phyloP scores from a whole-genome alignment of 1,139 yeast genomes.

The Scheffersomyces cryptocercus region DNA sequence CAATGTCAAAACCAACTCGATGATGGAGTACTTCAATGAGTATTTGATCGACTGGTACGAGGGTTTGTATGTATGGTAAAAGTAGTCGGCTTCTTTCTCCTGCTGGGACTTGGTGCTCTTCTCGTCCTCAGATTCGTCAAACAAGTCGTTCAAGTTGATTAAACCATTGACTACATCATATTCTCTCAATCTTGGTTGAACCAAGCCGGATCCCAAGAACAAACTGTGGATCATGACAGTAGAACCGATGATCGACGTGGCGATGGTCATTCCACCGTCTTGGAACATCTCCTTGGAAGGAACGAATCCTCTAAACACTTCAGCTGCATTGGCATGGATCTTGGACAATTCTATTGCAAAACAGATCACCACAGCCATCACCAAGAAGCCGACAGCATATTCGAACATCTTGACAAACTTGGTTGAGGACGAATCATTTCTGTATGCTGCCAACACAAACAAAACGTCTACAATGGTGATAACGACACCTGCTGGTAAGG shows the following conservation, averaged over 20 bases:
- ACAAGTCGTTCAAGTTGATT: constrained; percentile 27
- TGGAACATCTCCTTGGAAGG: constrained; percentile 67
- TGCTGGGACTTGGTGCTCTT: constrained; percentile 6
- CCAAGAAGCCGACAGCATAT: constrained; percentile 62
- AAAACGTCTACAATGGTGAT: constrained; percentile 73
- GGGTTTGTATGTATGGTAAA: constrained; percentile 53
- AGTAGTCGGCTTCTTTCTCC: constrained; percentile 13
- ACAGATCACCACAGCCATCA: constrained; percentile 69
- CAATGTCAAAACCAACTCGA: constrained; percentile 64
- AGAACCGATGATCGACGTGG: constrained; percentile 79
- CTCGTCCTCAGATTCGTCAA: constrained; percentile 5
- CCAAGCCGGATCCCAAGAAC: constrained; percentile 74
- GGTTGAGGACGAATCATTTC: constrained; percentile 66
- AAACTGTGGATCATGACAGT: constrained; percentile 84
- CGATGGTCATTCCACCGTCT: constrained; percentile 66
- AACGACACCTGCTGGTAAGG: constrained; percentile 77
- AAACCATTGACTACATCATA: constrained; percentile 52
- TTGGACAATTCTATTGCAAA: constrained; percentile 67
- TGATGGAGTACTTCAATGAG: constrained; percentile 63
- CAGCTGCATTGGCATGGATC: constrained; percentile 49
- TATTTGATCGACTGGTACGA: constrained; percentile 66
- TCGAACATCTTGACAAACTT: constrained; percentile 67
- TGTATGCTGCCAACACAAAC: constrained; percentile 71
- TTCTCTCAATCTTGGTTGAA: constrained; percentile 68
- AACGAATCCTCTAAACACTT: constrained; percentile 66